Percentiles rank a stretch among this genome's conserved stretches.
These are phyloP conservation scores for Penicillium sclerotigenum DNA, from an alignment of 2,329 filamentous ascomycete genomes.

Conservation along the genomic window DNA sequence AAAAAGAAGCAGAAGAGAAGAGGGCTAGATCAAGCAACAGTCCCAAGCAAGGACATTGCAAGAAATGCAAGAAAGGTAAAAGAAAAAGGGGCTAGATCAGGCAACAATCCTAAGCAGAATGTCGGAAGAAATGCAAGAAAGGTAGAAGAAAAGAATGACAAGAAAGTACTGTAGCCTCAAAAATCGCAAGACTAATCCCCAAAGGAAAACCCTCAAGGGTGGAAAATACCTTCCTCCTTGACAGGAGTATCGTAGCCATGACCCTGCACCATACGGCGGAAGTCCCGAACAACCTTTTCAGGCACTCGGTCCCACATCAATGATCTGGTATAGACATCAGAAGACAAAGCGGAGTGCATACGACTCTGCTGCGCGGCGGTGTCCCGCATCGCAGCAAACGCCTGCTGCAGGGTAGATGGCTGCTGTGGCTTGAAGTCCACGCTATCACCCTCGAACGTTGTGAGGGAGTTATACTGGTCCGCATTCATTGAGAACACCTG, in stretches of 20 bases:
- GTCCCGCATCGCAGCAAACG: slow-evolving; percentile 72
- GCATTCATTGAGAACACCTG: slow-evolving; percentile 83
- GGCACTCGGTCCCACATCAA: slow-evolving; percentile 94
- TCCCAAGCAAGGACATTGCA: background rate
- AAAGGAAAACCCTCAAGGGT: slow-evolving; percentile 3
- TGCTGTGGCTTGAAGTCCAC: slow-evolving; percentile 39
- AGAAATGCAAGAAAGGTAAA: slow-evolving; percentile 1
- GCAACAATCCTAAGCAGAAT: background rate
- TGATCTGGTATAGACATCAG: slow-evolving; percentile 89
- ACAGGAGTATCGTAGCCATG: slow-evolving; percentile 54
- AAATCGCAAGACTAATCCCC: background rate
- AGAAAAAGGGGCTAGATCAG: background rate
- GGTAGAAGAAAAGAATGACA: background rate
- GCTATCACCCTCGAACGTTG: slow-evolving; percentile 59
- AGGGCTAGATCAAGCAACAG: too few relatives aligned
- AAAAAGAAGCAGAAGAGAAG: background rate
- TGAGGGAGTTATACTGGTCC: slow-evolving; percentile 84
- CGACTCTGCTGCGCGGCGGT: slow-evolving; percentile 61
- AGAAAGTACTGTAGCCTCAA: background rate
- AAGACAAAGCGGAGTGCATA: slow-evolving; percentile 47
- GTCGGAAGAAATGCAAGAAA: background rate
- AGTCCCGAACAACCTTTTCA: slow-evolving; percentile 84
- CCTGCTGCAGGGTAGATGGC: slow-evolving; percentile 52
- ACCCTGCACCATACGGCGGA: slow-evolving; percentile 85
- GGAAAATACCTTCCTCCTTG: slow-evolving; percentile 32